Evolutionary conservation across 2,329 filamentous ascomycete species (phyloP), one percentile per base, ranked within the genome.

Genomic region (Eutypa lata): DNA sequence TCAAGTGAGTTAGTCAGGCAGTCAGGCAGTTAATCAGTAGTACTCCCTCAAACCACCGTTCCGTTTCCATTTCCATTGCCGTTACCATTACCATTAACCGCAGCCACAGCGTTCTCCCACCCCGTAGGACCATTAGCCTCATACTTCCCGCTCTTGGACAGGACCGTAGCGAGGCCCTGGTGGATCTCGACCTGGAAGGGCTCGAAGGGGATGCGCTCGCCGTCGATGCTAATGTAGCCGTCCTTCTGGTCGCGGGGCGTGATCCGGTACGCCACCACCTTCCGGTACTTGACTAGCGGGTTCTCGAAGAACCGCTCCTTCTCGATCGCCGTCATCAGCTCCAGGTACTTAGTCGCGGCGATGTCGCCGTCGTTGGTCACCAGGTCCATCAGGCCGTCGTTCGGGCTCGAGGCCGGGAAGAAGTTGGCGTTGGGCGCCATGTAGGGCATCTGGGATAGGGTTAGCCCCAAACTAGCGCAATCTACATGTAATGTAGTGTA

Each of bases 181-280:
- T 97, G 91, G 7, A 97, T 80, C 72, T 99, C 94, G 2, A 87
- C 90, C 74, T 99, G 94, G 67, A 97, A 95, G 0, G 90, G 88
- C 62, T 87, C 87, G 68, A 96, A 97, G 0, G 91, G 89, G 2
- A 96, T 79, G 50, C 82, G 81, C 73, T 99, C 94, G 37, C 94
- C 94, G 65, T 97, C 94, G 59, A 99, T 91, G 68, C 91, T 95
- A 68, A 99, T 95, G 68, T 89, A 94, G 2, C 93, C 93, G 57
- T 86, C 80, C 38, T 82, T 75, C 62, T 86, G 80, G 57, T 87
- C 74, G 50, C 83, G 84, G 0, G 94, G 94, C 3, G 87, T 86
- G 57, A 99, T 87, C 42, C 94, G 82, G 68, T 94, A 97, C 0
- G 88, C 94, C n/a, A 82, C 80, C 3, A 97, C 81, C 70, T 99